Evolutionary conservation across 495 filamentous ascomycete genomes (phyloP).

Genomic region (Aspergillus egyptiacus): DNA sequence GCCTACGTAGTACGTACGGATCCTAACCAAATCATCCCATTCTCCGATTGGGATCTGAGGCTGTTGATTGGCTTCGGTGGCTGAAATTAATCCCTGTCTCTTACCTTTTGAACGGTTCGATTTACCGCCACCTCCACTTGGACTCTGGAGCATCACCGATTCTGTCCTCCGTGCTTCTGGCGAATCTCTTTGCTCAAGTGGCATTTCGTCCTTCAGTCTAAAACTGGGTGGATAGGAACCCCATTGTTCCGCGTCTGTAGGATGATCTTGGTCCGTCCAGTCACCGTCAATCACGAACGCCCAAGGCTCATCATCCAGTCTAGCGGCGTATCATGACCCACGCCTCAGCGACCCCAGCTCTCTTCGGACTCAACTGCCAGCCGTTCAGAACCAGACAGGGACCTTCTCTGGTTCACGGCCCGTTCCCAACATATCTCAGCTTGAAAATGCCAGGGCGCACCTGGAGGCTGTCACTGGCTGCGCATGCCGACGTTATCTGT

Average conservation of each 20-base stretch:
- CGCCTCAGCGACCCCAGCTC: slow-evolving; percentile 19
- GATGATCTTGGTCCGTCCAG: slow-evolving; percentile 8
- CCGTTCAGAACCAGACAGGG: slow-evolving; percentile 10
- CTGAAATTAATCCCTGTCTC: slow-evolving; percentile 2
- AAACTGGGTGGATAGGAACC: slow-evolving; percentile 12
- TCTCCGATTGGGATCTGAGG: slow-evolving; percentile 5
- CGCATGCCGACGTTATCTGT: background rate
- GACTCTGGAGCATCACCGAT: slow-evolving; percentile 4
- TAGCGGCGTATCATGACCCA: slow-evolving; percentile 27
- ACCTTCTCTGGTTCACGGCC: slow-evolving; percentile 13
- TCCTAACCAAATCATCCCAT: background rate
- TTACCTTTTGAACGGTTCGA: slow-evolving; percentile 7
- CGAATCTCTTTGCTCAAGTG: slow-evolving; percentile 12
- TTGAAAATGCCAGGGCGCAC: slow-evolving; percentile 6
- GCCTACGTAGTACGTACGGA: too few relatives aligned
- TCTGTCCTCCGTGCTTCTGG: slow-evolving; percentile 3
- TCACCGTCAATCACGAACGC: slow-evolving; percentile 19
- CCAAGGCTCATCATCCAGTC: slow-evolving; percentile 3
- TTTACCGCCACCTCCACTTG: slow-evolving; percentile 18
- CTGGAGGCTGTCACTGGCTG: slow-evolving; percentile 11
- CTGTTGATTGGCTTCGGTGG: slow-evolving; percentile 7
- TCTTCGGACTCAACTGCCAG: slow-evolving; percentile 1
- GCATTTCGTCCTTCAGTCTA: slow-evolving; percentile 8
- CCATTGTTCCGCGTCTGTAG: slow-evolving; percentile 14
- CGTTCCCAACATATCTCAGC: slow-evolving; percentile 16